phyloP scores from a whole-genome alignment of 257 asterid genomes.

The Solanum pinnatisectum region DNA sequence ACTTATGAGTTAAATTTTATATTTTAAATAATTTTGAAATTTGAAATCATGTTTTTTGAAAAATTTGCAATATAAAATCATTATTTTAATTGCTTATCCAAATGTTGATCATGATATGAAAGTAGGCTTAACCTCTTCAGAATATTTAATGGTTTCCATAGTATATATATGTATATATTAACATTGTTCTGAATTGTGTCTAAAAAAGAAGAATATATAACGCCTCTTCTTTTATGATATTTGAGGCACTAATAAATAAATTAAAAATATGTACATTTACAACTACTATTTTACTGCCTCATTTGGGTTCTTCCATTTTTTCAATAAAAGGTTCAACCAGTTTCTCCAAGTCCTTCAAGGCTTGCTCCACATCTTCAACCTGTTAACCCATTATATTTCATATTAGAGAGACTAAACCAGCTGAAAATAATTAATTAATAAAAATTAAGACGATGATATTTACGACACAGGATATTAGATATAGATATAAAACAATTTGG shows the following conservation, averaged over 20 bases:
- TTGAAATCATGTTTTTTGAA: background rate
- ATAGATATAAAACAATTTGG: background rate
- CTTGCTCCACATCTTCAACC: constrained; percentile 59
- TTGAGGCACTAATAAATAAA: background rate
- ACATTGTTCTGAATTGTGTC: background rate
- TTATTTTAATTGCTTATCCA: background rate
- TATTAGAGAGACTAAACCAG: background rate
- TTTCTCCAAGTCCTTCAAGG: constrained; percentile 40
- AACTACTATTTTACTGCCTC: constrained; percentile 6
- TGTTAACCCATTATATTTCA: background rate
- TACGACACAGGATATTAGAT: background rate
- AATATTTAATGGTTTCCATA: background rate
- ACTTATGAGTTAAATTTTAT: too few relatives aligned
- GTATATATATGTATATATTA: background rate
- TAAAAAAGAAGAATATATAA: background rate
- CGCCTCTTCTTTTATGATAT: background rate
- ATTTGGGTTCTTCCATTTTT: constrained; percentile 7
- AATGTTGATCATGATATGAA: background rate
- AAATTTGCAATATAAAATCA: too few relatives aligned
- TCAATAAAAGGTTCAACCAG: constrained; percentile 43
- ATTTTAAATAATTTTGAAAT: too few relatives aligned
- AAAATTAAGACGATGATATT: background rate
- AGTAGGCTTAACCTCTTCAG: background rate
- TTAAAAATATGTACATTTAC: background rate
- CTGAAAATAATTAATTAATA: background rate